phyloP scores from a whole-genome alignment of 163 green algal genomes.

The Scenedesmus sp. region DNA sequence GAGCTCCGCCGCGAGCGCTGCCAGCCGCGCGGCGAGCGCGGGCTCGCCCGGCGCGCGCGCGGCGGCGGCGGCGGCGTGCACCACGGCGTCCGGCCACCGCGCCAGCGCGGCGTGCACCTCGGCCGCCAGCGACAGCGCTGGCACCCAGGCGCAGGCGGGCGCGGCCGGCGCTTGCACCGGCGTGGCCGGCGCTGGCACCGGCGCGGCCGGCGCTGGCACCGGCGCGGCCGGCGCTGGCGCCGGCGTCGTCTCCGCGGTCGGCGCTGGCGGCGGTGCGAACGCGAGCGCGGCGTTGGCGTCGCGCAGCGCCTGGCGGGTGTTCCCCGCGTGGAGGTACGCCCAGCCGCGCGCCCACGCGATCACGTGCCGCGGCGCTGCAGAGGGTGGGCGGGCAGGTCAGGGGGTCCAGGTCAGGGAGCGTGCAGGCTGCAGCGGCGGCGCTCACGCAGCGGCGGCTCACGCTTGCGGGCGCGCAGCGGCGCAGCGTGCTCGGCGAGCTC shows the following conservation, averaged over 20 bases:
- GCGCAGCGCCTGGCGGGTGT: conserved; percentile 16
- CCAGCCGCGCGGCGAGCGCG: background rate
- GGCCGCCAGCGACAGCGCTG: conserved; percentile 24
- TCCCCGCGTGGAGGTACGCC: conserved; percentile 22
- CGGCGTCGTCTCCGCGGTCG: no score
- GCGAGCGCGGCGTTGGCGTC: conserved; percentile 20
- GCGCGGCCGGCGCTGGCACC: no score
- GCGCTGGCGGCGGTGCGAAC: background rate
- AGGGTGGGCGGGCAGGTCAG: no score
- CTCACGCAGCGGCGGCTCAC: no score
- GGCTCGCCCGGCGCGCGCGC: no score
- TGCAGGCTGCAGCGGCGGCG: no score
- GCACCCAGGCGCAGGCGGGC: conserved; percentile 5
- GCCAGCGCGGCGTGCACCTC: background rate
- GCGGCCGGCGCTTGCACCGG: no score
- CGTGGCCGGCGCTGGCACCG: no score
- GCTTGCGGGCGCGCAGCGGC: no score
- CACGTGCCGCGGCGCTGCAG: conserved; percentile 7
- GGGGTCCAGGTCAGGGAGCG: no score
- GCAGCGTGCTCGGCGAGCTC: no score
- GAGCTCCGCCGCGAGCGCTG: background rate
- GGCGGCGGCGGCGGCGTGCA: background rate
- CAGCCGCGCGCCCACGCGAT: conserved; percentile 19
- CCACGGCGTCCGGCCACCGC: conserved; percentile 1
- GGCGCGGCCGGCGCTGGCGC: no score